Evolutionary conservation across 1,284 basidiomycete species (phyloP).

Genomic region (Puccinia polysora): DNA sequence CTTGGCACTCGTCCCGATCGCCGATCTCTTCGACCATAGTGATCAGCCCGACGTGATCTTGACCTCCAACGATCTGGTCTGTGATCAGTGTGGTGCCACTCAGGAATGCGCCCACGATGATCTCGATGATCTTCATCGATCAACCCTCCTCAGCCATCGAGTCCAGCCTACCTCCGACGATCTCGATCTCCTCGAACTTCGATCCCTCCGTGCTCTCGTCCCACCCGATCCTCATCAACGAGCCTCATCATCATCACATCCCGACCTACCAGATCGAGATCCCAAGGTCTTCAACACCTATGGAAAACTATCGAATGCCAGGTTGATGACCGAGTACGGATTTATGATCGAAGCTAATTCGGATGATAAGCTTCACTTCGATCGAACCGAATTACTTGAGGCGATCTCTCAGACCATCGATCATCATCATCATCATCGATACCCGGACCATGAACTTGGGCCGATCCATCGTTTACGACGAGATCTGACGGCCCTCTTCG

Average conservation of each 20-base stretch:
- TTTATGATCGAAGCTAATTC: slow-evolving; percentile 32
- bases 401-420: not conserved
- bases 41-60: not conserved
- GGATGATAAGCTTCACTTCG: slow-evolving; percentile 30
- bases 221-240: not conserved
- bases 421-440: not conserved
- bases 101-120: slow-evolving; percentile 27
- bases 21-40: too few relatives aligned
- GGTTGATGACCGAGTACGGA: slow-evolving; percentile 31
- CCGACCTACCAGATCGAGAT: not conserved
- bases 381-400: not conserved
- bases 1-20: too few relatives aligned
- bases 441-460: not conserved
- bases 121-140: not conserved
- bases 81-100: slow-evolving; percentile 31
- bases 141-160: too few relatives aligned
- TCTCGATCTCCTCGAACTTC: not conserved
- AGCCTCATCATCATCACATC: not conserved
- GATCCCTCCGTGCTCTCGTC: not conserved
- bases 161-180: not conserved
- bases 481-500: not conserved
- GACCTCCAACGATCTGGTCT: slow-evolving; percentile 12
- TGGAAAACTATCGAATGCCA: slow-evolving; percentile 34
- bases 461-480: not conserved
- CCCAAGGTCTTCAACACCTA: slow-evolving; percentile 32